Base-by-base conservation (phyloP, 768 basidiomycete species). In the Tulasnella sp. region DNA sequence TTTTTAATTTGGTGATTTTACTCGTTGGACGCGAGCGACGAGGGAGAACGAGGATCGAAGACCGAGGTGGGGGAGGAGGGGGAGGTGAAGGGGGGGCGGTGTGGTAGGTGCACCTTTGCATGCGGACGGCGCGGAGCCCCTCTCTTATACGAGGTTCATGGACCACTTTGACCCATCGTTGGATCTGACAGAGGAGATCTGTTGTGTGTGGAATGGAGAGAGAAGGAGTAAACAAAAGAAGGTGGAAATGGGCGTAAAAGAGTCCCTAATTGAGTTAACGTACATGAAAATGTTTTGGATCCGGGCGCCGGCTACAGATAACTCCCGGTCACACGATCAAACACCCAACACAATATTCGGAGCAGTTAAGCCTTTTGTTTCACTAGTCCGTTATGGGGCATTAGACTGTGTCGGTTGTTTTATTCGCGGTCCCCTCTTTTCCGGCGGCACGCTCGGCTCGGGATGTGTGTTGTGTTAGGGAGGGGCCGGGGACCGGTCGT, bases 241-340 rank as follows among this genome's bases (percentile, higher is more conserved):
- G 26, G 4, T 0, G 55, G 23, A 23, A 1, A 0, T 35, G 32
- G 61, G 61, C 32, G 51, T 29, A 67, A 35, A 35, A 35, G 35
- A 11, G 23, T 29, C 61, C 61, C 61, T 67, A 35, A 67, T 67
- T 67, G 61, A 67, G 61, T 67, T 67, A 67, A 67, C 61, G 61
- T 67, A 67, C 32, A 67, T 67, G 23, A 26, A n/a, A 29, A 35
- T 67, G 61, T 67, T 67, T 67, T 67, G 61, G 61, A 5, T 67
- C 61, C 61, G 61, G 61, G 29, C 29, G 61, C 61, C 61, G 61
- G 61, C 61, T 67, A 67, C 61, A 67, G 15, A 16, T 26, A 67
- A 67, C 23, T 67, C 61, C 61, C 61, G 61, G 61, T 67, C 61
- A 67, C 61, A 67, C 61, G 61, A 67, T 67, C 61, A 67, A 44